Percentiles rank a stretch among this genome's conserved stretches.
phyloP scores from a whole-genome alignment of 2,329 filamentous ascomycete species.

The Claviceps paspali region DNA sequence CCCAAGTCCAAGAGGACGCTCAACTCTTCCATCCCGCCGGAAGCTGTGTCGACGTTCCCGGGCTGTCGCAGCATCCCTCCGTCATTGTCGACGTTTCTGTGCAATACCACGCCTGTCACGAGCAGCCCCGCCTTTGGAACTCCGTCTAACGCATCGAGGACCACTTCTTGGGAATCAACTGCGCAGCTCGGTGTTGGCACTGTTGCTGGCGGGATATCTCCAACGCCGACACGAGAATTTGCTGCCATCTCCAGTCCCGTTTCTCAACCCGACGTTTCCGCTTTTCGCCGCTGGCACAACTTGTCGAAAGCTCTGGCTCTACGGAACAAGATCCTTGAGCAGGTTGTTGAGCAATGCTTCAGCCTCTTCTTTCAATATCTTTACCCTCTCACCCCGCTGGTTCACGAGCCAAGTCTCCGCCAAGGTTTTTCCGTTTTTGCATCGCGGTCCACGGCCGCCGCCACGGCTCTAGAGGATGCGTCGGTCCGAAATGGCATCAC shows the following conservation, averaged over 20 bases:
- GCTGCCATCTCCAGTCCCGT: conserved; percentile 5
- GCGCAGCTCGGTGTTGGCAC: background rate
- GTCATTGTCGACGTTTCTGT: background rate
- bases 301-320: conserved; percentile 12
- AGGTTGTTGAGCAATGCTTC: conserved; percentile 18
- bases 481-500: background rate
- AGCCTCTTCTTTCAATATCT: conserved; percentile 28
- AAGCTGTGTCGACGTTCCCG: conserved; percentile 5
- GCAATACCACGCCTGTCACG: background rate
- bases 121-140: conserved; percentile 6
- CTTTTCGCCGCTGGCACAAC: conserved; percentile 15
- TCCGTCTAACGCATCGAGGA: conserved; percentile 8
- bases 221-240: conserved; percentile 10
- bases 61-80: conserved; percentile 3
- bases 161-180: conserved; percentile 10
- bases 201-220: conserved; percentile 10
- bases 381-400: conserved; percentile 25
- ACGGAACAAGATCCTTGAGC: conserved; percentile 12
- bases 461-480: background rate
- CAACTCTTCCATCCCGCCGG: conserved; percentile 7
- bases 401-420: conserved; percentile 25
- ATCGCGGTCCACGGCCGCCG: conserved; percentile 5
- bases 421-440: conserved; percentile 19
- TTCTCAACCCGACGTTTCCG: conserved; percentile 7
- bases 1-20: conserved; percentile 18